phyloP scores from a whole-genome alignment of 1,139 yeast species.

The Scheffersomyces cryptocercus region DNA sequence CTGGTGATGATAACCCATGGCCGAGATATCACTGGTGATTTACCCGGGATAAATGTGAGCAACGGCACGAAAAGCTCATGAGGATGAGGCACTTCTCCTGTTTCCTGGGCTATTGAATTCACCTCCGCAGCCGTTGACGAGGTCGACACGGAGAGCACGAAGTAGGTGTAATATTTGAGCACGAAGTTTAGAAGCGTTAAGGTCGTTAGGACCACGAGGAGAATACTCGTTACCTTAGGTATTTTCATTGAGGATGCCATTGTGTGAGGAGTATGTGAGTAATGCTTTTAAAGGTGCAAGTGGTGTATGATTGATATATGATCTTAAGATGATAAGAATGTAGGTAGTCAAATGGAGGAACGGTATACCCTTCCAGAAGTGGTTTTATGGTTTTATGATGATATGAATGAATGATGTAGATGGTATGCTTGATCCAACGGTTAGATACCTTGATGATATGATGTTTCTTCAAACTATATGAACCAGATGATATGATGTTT shows the following conservation, averaged over 20 bases:
- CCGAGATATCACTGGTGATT: constrained; percentile 35
- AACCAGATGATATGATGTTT: too few relatives aligned
- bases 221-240: constrained; percentile 38
- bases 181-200: constrained; percentile 19
- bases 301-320: too few relatives aligned
- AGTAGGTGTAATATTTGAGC: constrained; percentile 21
- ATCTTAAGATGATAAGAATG: too few relatives aligned
- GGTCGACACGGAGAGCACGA: constrained; percentile 29
- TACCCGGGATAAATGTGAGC: constrained; percentile 40
- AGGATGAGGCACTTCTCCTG: constrained; percentile 42
- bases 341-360: too few relatives aligned
- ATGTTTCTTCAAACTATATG: too few relatives aligned
- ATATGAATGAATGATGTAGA: too few relatives aligned
- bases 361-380: too few relatives aligned
- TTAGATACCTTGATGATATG: too few relatives aligned
- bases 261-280: too few relatives aligned
- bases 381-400: too few relatives aligned
- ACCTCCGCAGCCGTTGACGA: constrained; percentile 26
- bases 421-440: too few relatives aligned
- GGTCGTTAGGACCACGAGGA: constrained; percentile 33
- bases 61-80: constrained; percentile 44
- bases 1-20: constrained; percentile 44
- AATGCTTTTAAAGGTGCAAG: too few relatives aligned
- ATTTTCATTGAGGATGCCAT: constrained; percentile 26
- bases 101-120: constrained; percentile 31